Conservation (phyloP, 2,329 filamentous ascomycete species). For the Trichoderma atroviride region DNA sequence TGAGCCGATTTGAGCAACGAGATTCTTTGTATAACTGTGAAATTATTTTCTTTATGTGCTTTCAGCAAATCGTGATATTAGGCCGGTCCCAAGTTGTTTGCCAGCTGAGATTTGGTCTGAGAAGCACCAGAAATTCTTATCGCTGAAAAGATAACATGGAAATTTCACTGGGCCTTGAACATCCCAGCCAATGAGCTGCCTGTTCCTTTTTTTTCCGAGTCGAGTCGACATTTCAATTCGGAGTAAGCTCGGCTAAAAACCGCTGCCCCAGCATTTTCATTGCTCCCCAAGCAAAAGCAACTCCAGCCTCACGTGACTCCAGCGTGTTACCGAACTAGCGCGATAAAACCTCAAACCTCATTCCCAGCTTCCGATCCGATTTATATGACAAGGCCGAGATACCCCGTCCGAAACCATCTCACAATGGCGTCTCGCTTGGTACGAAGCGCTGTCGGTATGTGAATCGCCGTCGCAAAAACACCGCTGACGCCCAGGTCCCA, state of each 20-base stretch:
- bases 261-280: constrained; percentile 25
- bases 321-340: constrained; percentile 45
- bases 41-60: not conserved
- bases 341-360: constrained; percentile 56
- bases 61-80: not conserved
- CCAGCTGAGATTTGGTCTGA: not conserved
- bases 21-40: not conserved
- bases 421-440: constrained; percentile 98
- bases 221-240: constrained; percentile 24
- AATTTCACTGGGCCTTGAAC: constrained; percentile 36
- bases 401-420: constrained; percentile 61
- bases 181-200: constrained; percentile 37
- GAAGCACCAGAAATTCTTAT: constrained; percentile 16
- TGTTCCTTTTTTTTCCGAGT: not conserved
- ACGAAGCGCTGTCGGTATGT: constrained; percentile 92
- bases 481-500: constrained; percentile 30
- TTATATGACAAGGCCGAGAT: constrained; percentile 45
- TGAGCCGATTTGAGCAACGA: not conserved
- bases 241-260: constrained; percentile 35
- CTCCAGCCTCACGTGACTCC: constrained; percentile 41
- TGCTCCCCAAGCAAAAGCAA: constrained; percentile 4
- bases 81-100: not conserved
- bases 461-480: constrained; percentile 22
- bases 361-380: constrained; percentile 48
- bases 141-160: constrained; percentile 31